Conservation (phyloP, 208 protist species). For the Herpetomonas samuelpessoai region DNA sequence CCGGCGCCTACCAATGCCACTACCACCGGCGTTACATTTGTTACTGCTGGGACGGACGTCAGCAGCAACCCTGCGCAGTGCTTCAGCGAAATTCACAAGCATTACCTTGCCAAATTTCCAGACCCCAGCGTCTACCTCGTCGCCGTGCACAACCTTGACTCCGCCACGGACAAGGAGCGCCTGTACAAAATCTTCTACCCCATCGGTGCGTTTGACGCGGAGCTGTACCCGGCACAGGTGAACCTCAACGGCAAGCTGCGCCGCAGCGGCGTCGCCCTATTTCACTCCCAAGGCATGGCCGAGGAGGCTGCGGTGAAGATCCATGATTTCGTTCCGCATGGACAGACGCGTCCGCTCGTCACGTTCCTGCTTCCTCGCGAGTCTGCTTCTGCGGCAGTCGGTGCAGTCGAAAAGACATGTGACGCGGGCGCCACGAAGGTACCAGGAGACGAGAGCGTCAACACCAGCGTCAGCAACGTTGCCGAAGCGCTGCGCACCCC, state of each 20-base stretch:
- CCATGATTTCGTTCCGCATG: constrained; percentile 54
- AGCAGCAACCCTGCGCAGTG: background rate
- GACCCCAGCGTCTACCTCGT: constrained; percentile 43
- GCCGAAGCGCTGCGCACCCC: background rate
- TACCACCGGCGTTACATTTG: background rate
- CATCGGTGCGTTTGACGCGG: constrained; percentile 54
- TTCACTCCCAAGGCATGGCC: constrained; percentile 47
- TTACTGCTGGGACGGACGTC: constrained; percentile 6
- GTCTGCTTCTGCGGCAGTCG: background rate
- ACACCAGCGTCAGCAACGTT: background rate
- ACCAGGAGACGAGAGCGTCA: background rate
- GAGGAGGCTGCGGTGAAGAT: constrained; percentile 66
- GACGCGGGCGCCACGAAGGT: no score
- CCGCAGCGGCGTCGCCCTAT: constrained; percentile 66
- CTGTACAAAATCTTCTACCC: constrained; percentile 74
- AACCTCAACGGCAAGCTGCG: constrained; percentile 38
- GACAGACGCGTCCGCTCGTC: constrained; percentile 48
- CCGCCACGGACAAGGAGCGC: constrained; percentile 33
- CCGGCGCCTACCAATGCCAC: no score
- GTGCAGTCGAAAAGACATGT: background rate
- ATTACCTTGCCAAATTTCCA: constrained; percentile 42
- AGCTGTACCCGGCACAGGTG: constrained; percentile 41
- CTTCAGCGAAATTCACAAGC: constrained; percentile 48
- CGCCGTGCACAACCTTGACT: constrained; percentile 61
- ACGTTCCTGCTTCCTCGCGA: constrained; percentile 37